Evolutionary conservation across 208 protist species (phyloP), one percentile per base, ranked within the genome.

Genomic region (Leishmania aethiopica): DNA sequence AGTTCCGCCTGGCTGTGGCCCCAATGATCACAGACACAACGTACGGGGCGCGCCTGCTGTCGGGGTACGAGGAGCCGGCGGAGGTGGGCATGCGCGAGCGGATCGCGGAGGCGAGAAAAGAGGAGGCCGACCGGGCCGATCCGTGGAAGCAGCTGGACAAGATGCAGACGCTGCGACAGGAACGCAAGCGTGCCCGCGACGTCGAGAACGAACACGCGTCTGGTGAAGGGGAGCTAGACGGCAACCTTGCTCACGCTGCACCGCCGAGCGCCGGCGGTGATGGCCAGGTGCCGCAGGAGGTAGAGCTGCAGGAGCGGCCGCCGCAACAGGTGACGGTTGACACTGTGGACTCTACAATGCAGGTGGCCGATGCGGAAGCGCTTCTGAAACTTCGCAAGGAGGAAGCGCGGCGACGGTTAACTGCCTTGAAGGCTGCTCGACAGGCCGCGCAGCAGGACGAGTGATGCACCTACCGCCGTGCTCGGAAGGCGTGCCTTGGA

Each of bases 391-490:
- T 80, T 40, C 88, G 83, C 55, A 91, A 91, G 74, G 85, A 89
- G 74, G 88, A 85, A 17, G 86, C 90, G 70, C 90, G 90, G 37
- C 88, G 86, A 45, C 89, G 90, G 8, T 70, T 96, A 32, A 85
- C 86, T 15, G 86, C 83, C 11, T 55, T 95, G n/a, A 90, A 92
- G 71, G 83, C 80, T 49, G 84, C 81, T n/a, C 78, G 78, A 1
- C 62, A 69, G 64, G 73, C 82, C 11, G 82, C 73, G 1, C 72
- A 78, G 47, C 64, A 81, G 35, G 51, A 75, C 19, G 59, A 70
- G 15, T 81, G 47, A 78, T 3, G 25, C 72, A 45, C 72, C 6
- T 1, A 60, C 49, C 25, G 32, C 25, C 45, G 45, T 37, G 15
- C 32, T 22, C 17, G 40, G 37, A 71, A 22, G 37, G 66, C 37